These are phyloP conservation scores for Capsicum rhomboideum DNA, from an alignment of 257 asterid species.

Conservation along the genomic window DNA sequence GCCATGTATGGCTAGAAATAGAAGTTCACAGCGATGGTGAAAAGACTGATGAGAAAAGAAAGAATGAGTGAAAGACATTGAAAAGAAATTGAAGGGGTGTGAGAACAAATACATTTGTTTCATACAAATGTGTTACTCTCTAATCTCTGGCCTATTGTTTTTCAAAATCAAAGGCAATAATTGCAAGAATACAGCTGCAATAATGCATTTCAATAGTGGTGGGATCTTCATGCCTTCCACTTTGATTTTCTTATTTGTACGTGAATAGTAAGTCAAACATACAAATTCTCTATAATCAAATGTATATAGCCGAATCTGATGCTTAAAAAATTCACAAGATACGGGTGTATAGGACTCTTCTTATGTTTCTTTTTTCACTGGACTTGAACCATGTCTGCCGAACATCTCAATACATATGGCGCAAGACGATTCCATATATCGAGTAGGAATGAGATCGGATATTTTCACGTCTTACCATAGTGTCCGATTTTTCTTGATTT, in stretches of 20 bases:
- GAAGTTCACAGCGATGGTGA: not conserved
- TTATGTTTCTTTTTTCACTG: too few species aligned
- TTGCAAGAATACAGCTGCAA: not conserved
- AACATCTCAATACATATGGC: too few species aligned
- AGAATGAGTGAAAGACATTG: not conserved
- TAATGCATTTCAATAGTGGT: not conserved
- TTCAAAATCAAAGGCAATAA: not conserved
- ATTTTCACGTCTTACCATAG: too few species aligned
- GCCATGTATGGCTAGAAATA: not conserved
- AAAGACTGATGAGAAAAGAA: not conserved
- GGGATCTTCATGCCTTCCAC: not conserved
- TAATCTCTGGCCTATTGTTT: not conserved
- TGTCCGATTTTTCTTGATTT: too few species aligned
- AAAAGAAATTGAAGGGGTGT: not conserved
- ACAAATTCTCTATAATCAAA: not conserved
- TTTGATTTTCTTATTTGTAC: not conserved
- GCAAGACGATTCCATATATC: too few species aligned
- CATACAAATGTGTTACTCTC: not conserved
- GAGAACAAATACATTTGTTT: not conserved
- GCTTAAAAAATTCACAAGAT: too few species aligned
- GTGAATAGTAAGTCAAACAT: not conserved
- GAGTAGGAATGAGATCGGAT: too few species aligned
- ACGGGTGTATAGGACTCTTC: too few species aligned
- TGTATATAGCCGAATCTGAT: not conserved
- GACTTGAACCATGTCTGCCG: too few species aligned